These are phyloP conservation scores for Sclerotinia trifoliorum DNA, from an alignment of 2,329 filamentous ascomycete genomes.

Conservation along the genomic window DNA sequence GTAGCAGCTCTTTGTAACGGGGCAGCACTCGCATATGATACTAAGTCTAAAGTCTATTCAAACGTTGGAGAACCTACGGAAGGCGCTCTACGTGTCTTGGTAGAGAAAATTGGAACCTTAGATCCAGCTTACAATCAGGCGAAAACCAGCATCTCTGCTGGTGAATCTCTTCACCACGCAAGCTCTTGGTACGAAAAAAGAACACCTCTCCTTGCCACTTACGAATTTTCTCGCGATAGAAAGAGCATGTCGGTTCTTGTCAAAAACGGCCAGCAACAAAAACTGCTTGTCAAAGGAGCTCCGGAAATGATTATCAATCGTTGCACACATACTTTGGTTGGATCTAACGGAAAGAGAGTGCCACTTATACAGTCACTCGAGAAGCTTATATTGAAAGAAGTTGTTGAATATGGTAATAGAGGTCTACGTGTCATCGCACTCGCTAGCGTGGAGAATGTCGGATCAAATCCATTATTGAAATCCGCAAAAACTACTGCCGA, in stretches of 20 bases:
- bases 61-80: conserved; percentile 94
- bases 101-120: conserved; percentile 87
- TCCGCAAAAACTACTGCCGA: conserved; percentile 79
- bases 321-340: conserved; percentile 78
- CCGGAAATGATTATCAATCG: conserved; percentile 93
- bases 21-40: conserved; percentile 77
- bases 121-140: conserved; percentile 50
- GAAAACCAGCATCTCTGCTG: conserved; percentile 47
- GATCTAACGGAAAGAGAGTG: conserved; percentile 74
- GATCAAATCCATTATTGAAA: conserved; percentile 65
- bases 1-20: conserved; percentile 84
- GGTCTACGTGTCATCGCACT: conserved; percentile 94
- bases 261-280: conserved; percentile 65
- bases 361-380: conserved; percentile 67
- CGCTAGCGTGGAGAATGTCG: conserved; percentile 76
- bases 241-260: conserved; percentile 99
- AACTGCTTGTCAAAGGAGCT: conserved; percentile 92
- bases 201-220: conserved; percentile 76
- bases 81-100: conserved; percentile 83
- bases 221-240: conserved; percentile 94
- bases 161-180: conserved; percentile 72
- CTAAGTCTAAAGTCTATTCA: conserved; percentile 69
- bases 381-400: conserved; percentile 71
- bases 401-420: conserved; percentile 85
- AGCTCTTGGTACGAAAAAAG: conserved; percentile 81